A percentile compares a stretch with the other conserved stretches of the same genome.
Conservation (phyloP, 176 grass and related monocot genomes). For the Bothriochloa decipiens region DNA sequence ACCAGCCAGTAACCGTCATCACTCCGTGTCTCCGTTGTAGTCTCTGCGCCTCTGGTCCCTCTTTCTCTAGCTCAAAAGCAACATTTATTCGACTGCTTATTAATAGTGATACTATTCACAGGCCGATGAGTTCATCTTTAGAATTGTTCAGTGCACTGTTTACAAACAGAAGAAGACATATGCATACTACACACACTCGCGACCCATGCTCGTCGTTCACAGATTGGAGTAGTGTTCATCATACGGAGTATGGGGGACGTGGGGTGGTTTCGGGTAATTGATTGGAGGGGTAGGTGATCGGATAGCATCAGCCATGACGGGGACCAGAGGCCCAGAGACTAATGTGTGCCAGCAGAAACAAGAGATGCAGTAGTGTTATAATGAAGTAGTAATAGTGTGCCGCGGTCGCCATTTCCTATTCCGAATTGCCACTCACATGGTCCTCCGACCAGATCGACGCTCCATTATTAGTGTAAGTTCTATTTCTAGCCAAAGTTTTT, state of each 20-base stretch:
- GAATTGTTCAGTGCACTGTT: neutral
- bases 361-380: neutral
- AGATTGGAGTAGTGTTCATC: neutral
- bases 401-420: neutral
- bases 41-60: neutral
- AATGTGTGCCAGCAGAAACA: neutral
- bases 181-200: neutral
- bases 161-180: slow-evolving; percentile 1
- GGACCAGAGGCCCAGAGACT: slow-evolving; percentile 15
- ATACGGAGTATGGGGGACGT: neutral
- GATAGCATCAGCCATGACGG: slow-evolving; percentile 34
- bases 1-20: neutral
- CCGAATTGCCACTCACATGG: slow-evolving; percentile 24
- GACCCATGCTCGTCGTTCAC: neutral
- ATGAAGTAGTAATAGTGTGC: neutral
- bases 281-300: slow-evolving; percentile 34
- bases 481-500: neutral
- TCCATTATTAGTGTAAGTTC: no score
- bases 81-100: neutral
- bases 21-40: neutral
- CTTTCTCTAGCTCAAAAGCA: neutral
- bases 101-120: neutral
- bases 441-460: neutral
- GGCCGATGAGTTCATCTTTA: neutral
- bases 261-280: slow-evolving; percentile 27